Conservation (phyloP, 306 rosid genomes). For the Vigna angularis region DNA sequence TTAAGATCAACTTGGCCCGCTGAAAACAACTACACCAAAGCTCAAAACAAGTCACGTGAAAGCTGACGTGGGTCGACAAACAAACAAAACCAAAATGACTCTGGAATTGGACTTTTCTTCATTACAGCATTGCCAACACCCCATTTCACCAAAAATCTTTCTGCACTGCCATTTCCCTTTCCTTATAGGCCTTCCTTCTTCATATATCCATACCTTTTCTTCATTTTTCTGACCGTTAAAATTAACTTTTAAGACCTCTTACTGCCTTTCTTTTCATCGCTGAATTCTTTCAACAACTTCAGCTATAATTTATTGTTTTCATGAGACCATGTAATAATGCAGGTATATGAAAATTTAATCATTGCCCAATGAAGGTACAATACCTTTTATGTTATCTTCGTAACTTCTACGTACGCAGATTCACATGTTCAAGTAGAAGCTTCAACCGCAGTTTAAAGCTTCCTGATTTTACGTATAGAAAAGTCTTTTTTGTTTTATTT, state of each 20-base stretch:
- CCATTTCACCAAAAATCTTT: neutral
- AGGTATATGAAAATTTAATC: neutral
- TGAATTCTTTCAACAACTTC: neutral
- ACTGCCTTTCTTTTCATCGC: neutral
- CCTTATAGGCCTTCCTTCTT: neutral
- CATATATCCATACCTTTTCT: neutral
- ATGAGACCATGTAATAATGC: neutral
- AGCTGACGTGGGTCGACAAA: neutral
- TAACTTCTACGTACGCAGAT: neutral
- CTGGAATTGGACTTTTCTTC: neutral
- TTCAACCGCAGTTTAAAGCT: neutral
- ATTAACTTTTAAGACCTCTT: neutral
- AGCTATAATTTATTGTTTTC: too few relatives aligned
- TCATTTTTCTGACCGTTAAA: neutral
- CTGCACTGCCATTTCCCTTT: neutral
- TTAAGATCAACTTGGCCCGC: neutral
- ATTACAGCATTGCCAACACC: neutral
- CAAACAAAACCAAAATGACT: neutral
- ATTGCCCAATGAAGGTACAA: neutral
- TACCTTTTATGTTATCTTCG: too few relatives aligned
- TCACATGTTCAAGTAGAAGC: neutral
- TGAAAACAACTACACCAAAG: neutral
- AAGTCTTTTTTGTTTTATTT: neutral
- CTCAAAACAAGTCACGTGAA: neutral
- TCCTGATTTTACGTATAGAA: neutral